Conservation (phyloP, 495 filamentous ascomycete species). For the Aspergillus nanangensis region DNA sequence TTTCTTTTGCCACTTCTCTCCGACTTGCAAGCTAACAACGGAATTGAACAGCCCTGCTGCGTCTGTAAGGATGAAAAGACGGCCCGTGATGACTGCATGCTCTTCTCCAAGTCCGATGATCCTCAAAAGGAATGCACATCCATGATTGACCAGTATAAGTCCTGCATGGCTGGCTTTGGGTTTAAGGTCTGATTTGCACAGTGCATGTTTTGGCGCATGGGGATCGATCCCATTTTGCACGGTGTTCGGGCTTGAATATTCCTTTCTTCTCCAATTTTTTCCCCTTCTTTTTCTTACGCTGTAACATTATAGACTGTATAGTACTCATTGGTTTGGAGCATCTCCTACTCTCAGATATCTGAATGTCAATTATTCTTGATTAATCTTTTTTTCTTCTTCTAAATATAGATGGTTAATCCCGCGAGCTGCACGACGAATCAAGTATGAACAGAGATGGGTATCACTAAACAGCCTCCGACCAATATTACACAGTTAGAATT, state of each 20-base stretch:
- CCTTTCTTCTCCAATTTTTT: too few relatives aligned
- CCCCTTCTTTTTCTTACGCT: too few relatives aligned
- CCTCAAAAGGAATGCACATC: conserved; percentile 73
- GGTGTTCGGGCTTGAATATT: conserved; percentile 1
- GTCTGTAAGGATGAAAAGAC: conserved; percentile 96
- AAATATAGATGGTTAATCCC: not conserved
- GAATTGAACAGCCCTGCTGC: conserved; percentile 98
- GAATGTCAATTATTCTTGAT: too few relatives aligned
- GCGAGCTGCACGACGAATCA: too few relatives aligned
- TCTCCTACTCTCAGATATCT: not conserved
- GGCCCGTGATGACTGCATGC: conserved; percentile 95
- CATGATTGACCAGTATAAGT: conserved; percentile 79
- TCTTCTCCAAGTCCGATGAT: conserved; percentile 78
- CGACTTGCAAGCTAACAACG: too few relatives aligned
- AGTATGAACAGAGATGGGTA: conserved; percentile 20
- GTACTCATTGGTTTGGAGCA: not conserved
- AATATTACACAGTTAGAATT: conserved; percentile 4
- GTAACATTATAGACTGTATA: conserved; percentile 1
- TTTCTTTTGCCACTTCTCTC: too few relatives aligned
- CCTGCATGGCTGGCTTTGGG: conserved; percentile 90
- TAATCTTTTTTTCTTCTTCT: not conserved
- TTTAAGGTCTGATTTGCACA: conserved; percentile 61
- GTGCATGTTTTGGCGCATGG: not conserved
- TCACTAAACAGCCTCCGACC: conserved; percentile 14
- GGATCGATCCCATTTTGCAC: not conserved